phyloP scores from a whole-genome alignment of 202 grass and related monocot genomes.

The Brachypodium distachyon region DNA sequence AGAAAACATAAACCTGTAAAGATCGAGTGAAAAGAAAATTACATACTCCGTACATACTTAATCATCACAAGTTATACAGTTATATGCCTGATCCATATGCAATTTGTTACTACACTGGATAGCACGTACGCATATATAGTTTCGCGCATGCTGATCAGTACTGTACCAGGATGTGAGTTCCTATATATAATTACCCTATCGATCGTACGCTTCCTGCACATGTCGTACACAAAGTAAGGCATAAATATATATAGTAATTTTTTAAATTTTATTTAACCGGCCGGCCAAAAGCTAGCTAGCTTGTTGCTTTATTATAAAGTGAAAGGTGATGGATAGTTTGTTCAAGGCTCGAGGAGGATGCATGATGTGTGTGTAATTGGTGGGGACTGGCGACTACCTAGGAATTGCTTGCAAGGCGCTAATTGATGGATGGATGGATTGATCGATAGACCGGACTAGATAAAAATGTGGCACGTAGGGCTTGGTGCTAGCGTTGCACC shows the following conservation, averaged over 20 bases:
- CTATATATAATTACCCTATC: not conserved
- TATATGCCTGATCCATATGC: not conserved
- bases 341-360: conserved; percentile 42
- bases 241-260: not conserved
- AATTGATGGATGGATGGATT: not conserved
- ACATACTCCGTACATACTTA: no score
- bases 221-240: not conserved
- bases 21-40: no score
- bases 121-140: not conserved
- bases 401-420: not conserved
- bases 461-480: conserved; percentile 8
- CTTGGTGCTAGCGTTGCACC: not conserved
- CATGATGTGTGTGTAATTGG: conserved; percentile 7
- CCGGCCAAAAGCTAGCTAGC: conserved; percentile 18
- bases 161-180: not conserved
- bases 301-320: conserved; percentile 22
- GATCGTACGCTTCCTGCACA: not conserved
- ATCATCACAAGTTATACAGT: no score
- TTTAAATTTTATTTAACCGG: no score
- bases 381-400: not conserved
- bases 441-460: not conserved
- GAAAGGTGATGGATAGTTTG: conserved; percentile 29
- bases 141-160: no score
- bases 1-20: no score
- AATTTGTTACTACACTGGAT: not conserved